Evolutionary conservation across 495 filamentous ascomycete genomes (phyloP).

Genomic region (Aspergillus saccharolyticus): DNA sequence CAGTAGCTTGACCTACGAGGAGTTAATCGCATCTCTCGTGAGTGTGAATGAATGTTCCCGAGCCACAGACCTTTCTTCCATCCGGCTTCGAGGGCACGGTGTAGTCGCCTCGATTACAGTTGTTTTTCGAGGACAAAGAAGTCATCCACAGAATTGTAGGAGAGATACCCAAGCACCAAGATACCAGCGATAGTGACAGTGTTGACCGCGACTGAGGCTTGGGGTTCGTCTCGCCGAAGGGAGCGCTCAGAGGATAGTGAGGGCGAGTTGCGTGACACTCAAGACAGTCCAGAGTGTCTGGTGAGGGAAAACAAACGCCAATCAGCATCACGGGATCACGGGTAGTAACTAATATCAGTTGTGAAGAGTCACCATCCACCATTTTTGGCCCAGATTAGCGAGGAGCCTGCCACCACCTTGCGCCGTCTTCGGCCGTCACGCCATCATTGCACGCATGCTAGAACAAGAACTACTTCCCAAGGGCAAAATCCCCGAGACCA

Average conservation of each 20-base stretch:
- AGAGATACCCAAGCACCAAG: slow-evolving; percentile 42
- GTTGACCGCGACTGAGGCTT: slow-evolving; percentile 44
- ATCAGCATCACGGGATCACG: slow-evolving; percentile 6
- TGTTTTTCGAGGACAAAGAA: slow-evolving; percentile 5
- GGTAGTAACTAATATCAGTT: background rate
- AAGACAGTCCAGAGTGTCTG: slow-evolving; percentile 41
- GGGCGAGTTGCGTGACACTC: slow-evolving; percentile 39
- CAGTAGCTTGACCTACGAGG: background rate
- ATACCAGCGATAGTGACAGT: slow-evolving; percentile 38
- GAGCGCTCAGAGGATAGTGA: slow-evolving; percentile 45
- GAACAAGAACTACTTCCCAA: slow-evolving; percentile 41
- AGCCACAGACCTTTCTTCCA: slow-evolving; percentile 28
- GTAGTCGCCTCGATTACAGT: slow-evolving; percentile 3
- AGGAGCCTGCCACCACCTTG: slow-evolving; percentile 40
- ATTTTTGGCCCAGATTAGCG: slow-evolving; percentile 39
- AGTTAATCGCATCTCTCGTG: background rate
- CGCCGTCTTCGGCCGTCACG: slow-evolving; percentile 38
- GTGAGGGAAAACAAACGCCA: background rate
- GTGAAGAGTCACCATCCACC: slow-evolving; percentile 30
- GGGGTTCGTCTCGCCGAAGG: slow-evolving; percentile 28
- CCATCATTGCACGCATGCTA: slow-evolving; percentile 42
- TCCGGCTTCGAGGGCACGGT: slow-evolving; percentile 22
- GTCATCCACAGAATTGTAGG: slow-evolving; percentile 28
- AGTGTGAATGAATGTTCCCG: slow-evolving; percentile 13
- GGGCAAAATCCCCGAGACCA: slow-evolving; percentile 48